Evolutionary conservation across 192 early-diverging fungal genomes (phyloP).

Genomic region (Backusella morwellensis): DNA sequence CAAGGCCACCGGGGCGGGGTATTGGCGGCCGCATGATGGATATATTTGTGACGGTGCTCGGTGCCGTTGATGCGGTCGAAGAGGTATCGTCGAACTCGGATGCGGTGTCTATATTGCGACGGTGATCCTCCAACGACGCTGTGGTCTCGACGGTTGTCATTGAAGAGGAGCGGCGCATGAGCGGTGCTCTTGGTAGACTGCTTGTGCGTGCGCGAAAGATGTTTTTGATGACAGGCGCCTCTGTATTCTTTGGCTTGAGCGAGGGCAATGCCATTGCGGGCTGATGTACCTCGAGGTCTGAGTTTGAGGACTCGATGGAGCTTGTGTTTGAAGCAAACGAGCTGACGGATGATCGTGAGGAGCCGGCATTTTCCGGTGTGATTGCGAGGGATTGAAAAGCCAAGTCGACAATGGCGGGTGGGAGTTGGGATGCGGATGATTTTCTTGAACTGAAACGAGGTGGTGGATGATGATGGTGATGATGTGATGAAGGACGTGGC

Average conservation of each 20-base stretch:
- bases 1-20: not conserved
- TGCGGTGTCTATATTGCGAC: not conserved
- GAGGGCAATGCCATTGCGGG: slow-evolving; percentile 25
- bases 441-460: not conserved
- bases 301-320: not conserved
- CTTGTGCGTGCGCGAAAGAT: slow-evolving; percentile 13
- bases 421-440: not conserved
- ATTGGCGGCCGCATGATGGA: not conserved
- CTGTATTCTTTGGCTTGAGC: not conserved
- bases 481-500: not conserved
- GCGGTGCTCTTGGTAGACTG: slow-evolving; percentile 7
- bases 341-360: not conserved
- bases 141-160: not conserved
- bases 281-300: slow-evolving; percentile 1
- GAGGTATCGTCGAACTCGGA: not conserved
- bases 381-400: not conserved
- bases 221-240: not conserved
- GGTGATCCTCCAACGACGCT: not conserved
- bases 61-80: not conserved
- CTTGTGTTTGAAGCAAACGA: not conserved
- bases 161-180: not conserved
- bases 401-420: not conserved
- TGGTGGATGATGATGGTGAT: not conserved
- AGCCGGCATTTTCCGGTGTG: not conserved
- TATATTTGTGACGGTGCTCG: not conserved